These are phyloP conservation scores for Elaeagnus macrophylla DNA, from an alignment of 306 rosid genomes.

Conservation along the genomic window DNA sequence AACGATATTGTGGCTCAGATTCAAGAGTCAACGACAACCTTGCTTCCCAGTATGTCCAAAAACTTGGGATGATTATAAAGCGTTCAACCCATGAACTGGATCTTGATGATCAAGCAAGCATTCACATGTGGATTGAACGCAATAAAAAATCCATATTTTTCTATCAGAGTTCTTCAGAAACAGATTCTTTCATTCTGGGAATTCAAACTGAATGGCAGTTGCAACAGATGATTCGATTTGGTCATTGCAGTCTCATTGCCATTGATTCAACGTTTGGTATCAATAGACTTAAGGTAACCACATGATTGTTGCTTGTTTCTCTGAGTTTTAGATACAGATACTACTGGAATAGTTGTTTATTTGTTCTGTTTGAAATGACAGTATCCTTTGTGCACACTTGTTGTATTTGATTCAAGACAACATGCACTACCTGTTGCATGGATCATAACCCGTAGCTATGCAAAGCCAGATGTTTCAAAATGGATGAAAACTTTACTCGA, in stretches of 20 bases:
- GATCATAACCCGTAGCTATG: conserved; percentile 87
- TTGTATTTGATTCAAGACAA: conserved; percentile 87
- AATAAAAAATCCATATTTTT: conserved; percentile 66
- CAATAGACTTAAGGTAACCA: conserved; percentile 73
- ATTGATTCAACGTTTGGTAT: conserved; percentile 85
- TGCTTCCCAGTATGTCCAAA: conserved; percentile 92
- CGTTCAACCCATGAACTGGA: conserved; percentile 91
- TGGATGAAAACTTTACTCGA: conserved; percentile 74
- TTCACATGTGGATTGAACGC: conserved; percentile 90
- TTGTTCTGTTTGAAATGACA: conserved; percentile 35
- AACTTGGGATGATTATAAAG: conserved; percentile 87
- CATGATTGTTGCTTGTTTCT: conserved; percentile 4
- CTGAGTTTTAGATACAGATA: neutral
- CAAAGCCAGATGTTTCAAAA: conserved; percentile 71
- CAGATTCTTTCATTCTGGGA: conserved; percentile 76
- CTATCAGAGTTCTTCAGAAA: conserved; percentile 76
- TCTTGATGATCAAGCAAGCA: conserved; percentile 92
- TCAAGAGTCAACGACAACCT: conserved; percentile 61
- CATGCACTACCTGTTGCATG: conserved; percentile 97
- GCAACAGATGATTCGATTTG: conserved; percentile 89
- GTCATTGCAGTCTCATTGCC: conserved; percentile 77
- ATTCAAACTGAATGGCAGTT: conserved; percentile 98
- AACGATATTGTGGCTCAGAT: conserved; percentile 75
- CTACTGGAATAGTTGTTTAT: conserved; percentile 12
- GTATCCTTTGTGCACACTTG: conserved; percentile 91